A percentile compares a stretch with the other conserved stretches of the same genome.
Conservation (phyloP, 2,329 filamentous ascomycete species). For the Botrytis squamosa region DNA sequence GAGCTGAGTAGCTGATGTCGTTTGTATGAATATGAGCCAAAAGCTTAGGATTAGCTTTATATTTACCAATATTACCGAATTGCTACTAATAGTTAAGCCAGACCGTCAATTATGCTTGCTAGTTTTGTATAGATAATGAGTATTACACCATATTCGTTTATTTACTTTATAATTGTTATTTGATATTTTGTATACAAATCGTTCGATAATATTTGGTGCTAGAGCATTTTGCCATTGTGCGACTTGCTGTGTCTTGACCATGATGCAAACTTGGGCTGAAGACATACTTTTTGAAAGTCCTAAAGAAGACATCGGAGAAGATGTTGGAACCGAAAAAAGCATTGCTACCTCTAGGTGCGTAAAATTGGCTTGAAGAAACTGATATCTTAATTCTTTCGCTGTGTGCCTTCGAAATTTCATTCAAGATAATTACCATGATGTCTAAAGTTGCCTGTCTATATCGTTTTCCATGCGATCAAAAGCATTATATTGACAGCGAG, state of each 20-base stretch:
- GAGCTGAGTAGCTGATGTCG: background rate
- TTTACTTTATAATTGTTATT: background rate
- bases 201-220: background rate
- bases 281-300: rapidly evolving
- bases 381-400: background rate
- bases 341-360: background rate
- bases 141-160: background rate
- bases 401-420: background rate
- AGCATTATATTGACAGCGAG: background rate
- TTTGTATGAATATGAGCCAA: slow-evolving; percentile 45
- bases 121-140: background rate
- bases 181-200: background rate
- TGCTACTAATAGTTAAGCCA: slow-evolving; percentile 20
- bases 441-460: background rate
- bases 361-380: no score
- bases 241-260: background rate
- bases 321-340: background rate
- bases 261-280: background rate
- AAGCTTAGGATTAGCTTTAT: slow-evolving; percentile 38
- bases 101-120: background rate
- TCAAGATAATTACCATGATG: background rate
- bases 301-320: no score
- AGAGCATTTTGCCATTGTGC: background rate
- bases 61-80: background rate
- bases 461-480: background rate